These are phyloP conservation scores for Dipteronia sinensis DNA, from an alignment of 345 rosid species.

Conservation along the genomic window DNA sequence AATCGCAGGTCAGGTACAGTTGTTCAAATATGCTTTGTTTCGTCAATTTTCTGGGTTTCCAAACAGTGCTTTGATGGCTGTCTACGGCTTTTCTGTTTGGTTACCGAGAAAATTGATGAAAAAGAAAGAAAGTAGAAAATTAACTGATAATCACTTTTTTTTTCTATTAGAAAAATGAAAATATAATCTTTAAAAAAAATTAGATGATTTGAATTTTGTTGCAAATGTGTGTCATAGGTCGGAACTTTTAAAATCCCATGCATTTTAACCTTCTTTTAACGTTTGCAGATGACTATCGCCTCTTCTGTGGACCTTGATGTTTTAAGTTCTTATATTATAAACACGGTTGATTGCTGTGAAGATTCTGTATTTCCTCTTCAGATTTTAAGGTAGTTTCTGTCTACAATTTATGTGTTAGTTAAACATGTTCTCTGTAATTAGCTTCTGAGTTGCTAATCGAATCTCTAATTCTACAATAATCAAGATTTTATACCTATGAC, in stretches of 20 bases:
- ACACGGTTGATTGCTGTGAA: conserved; percentile 30
- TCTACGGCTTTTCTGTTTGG: not conserved
- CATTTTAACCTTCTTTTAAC: conserved; percentile 5
- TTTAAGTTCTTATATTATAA: conserved; percentile 16
- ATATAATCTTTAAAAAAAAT: not conserved
- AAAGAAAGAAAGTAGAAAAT: not conserved
- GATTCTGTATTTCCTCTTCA: conserved; percentile 43
- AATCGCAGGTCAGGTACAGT: too few relatives aligned
- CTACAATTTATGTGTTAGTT: conserved; percentile 10
- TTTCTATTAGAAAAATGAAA: not conserved
- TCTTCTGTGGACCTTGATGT: conserved; percentile 63
- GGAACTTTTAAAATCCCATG: not conserved
- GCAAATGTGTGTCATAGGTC: not conserved
- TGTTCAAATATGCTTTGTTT: not conserved
- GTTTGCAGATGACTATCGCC: conserved; percentile 83
- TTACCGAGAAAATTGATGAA: not conserved
- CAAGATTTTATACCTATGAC: not conserved
- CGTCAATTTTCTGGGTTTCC: not conserved
- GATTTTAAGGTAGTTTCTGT: conserved; percentile 61
- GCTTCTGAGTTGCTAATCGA: conserved; percentile 15
- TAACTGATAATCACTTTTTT: not conserved
- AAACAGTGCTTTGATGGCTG: not conserved
- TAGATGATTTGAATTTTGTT: not conserved
- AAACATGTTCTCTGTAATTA: not conserved
- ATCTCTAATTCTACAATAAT: not conserved